Base-by-base conservation (phyloP, 2,329 filamentous ascomycete species). In the Atkinsonella hypoxylon region DNA sequence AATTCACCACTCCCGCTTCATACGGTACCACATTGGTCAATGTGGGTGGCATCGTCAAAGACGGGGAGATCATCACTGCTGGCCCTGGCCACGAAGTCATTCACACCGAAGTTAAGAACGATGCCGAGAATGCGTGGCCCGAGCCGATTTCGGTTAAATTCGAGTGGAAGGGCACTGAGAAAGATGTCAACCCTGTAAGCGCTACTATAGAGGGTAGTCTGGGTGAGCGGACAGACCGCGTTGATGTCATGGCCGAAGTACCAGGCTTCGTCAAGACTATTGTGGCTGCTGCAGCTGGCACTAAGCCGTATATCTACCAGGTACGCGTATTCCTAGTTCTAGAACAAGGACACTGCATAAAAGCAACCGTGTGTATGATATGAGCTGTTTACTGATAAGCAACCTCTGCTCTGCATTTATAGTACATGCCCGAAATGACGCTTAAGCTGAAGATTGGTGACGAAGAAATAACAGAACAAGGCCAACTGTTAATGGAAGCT, bases 241-340 rank as follows among this genome's bases (percentile, higher is more conserved):
- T 98, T 56, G 93, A 98, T 69, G 85, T 98, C 61, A 94, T 98
- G 89, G 89, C 87, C 22, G 90, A 98, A 69, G 86, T 98, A 36
- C 93, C 93, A 3, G 88, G 85, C 31, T 95, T 98, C 61, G 84
- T 98, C 67, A 98, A 98, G 79, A 83, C 83, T 59, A 89, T 98
- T 64, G 89, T 95, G 26, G 87, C 87, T 42, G 84, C 80, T 56
- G 88, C 91, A 12, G 89, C 85, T 3, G 93, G 93, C 55, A 95
- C 93, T 30, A 93, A 89, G 74, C 93, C 93, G 5, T 98, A 96
- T 68, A 97, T 98, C 61, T 98, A 96, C 71, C 93, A 95, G 77
- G 88, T 90, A 68, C 57, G 76, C 66, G 46, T 38, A 47, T 39
- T 39, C 44, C 26, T 34, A 38, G 46, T 31, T 38, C n/a, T 17